These are phyloP conservation scores for Suillus paluster DNA, from an alignment of 768 basidiomycete genomes.

Conservation along the genomic window DNA sequence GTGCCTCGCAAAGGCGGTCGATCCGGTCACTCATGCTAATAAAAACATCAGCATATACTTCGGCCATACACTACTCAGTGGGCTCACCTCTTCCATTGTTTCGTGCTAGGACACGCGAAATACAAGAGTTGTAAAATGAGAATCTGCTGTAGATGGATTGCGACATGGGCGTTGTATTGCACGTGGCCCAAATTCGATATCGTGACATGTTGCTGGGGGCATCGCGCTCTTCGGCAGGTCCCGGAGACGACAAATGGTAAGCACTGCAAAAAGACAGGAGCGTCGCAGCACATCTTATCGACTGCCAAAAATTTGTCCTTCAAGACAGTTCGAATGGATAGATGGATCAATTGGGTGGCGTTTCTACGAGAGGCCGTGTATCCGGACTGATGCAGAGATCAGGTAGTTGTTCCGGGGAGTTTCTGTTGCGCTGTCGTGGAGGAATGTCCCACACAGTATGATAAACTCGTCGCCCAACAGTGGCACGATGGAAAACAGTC, in stretches of 20 bases:
- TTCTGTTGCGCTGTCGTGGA: neutral
- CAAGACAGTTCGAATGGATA: slow-evolving; percentile 33
- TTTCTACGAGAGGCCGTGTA: slow-evolving; percentile 18
- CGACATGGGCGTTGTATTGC: slow-evolving; percentile 47
- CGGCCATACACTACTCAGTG: too few relatives aligned
- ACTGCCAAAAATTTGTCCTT: slow-evolving; percentile 33
- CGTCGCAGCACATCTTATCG: slow-evolving; percentile 35
- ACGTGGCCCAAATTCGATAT: slow-evolving; percentile 25
- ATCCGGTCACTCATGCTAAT: too few relatives aligned
- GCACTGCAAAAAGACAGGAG: too few relatives aligned
- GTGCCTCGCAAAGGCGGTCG: too few relatives aligned
- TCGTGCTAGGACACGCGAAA: slow-evolving; percentile 14
- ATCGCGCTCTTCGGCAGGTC: slow-evolving; percentile 38
- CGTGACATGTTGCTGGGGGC: slow-evolving; percentile 42
- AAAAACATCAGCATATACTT: too few relatives aligned
- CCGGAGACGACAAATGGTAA: slow-evolving; percentile 35
- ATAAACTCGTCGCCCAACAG: slow-evolving; percentile 25
- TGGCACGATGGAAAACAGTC: slow-evolving; percentile 29
- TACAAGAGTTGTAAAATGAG: slow-evolving; percentile 44
- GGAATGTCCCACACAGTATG: neutral
- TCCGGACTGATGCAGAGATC: neutral
- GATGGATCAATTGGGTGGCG: slow-evolving; percentile 29
- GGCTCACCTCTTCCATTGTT: too few relatives aligned
- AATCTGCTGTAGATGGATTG: slow-evolving; percentile 53
- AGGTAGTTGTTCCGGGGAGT: neutral